Evolutionary conservation across 2,329 filamentous ascomycete species (phyloP).

Genomic region (Epichloe sp.): DNA sequence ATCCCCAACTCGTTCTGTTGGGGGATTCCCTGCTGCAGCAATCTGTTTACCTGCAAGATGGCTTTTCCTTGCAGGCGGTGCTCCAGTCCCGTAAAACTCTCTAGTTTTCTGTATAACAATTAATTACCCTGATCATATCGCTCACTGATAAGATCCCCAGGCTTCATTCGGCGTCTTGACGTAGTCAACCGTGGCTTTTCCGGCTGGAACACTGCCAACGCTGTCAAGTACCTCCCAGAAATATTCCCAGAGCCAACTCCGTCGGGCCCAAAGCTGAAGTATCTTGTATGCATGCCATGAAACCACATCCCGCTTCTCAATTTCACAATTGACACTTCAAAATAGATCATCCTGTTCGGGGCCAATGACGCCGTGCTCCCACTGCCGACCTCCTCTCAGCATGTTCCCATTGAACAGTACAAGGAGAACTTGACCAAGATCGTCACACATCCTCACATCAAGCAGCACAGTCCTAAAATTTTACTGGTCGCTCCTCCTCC

Average conservation of each 20-base stretch:
- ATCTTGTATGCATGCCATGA: constrained; percentile 41
- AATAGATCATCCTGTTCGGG: constrained; percentile 65
- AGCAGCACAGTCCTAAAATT: constrained; percentile 57
- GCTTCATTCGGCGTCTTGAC: constrained; percentile 65
- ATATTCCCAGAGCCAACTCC: constrained; percentile 56
- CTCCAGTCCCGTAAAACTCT: constrained; percentile 50
- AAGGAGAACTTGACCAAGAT: constrained; percentile 59
- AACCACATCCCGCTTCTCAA: not conserved
- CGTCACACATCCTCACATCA: constrained; percentile 55
- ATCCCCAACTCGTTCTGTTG: constrained; percentile 69
- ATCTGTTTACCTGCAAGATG: constrained; percentile 44
- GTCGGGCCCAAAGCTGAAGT: constrained; percentile 46
- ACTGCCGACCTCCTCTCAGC: constrained; percentile 50
- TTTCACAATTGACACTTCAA: not conserved
- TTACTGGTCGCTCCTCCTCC: constrained; percentile 75
- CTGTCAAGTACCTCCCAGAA: constrained; percentile 52
- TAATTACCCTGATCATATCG: not conserved
- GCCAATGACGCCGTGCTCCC: constrained; percentile 77
- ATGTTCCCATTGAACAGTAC: constrained; percentile 66
- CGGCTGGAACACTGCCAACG: constrained; percentile 74
- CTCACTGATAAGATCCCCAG: constrained; percentile 26
- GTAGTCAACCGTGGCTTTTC: constrained; percentile 79
- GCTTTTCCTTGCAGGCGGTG: constrained; percentile 62
- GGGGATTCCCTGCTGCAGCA: constrained; percentile 81
- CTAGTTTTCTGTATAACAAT: not conserved